Base-by-base conservation (phyloP, 2,329 filamentous ascomycete genomes). In the Fusarium avenaceum region DNA sequence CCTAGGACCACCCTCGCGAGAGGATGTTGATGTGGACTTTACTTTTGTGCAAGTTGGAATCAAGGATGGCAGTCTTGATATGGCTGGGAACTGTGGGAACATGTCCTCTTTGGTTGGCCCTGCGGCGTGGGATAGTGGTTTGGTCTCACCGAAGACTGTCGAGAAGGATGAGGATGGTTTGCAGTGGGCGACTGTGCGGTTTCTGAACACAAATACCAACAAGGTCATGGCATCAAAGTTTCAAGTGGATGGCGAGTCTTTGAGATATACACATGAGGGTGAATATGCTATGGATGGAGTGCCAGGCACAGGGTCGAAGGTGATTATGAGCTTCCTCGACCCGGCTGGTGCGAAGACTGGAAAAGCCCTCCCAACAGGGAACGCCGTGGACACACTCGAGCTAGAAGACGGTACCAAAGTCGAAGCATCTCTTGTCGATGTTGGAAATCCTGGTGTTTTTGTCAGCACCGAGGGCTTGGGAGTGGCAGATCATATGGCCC, bases 81-180 rank as follows among this genome's bases (percentile, higher is more conserved):
- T 87, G 71, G 87, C 88, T 0, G 88, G 90, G 24, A 93, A 92
- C 71, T 93, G 90, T 74, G 91, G 91, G n/a, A 93, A 93, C 75
- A 90, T 93, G 89, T 87, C 83, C 7, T 84, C 86, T 40, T 84
- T 87, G 0, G 84, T 93, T 45, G 91, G 90, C 0, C 90, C 91
- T 0, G 71, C 72, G 43, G 74, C 73, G 4, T 78, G 76, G 74
- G 78, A 80, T 49, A 65, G 70, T 61, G 76, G 75, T 13, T 53
- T 79, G 55, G 51, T 77, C 7, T 38, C 54, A 14, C 52, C 57
- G 1, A 63, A 63, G 10, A 33, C 42, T 8, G 57, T 67, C 13
- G 62, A 75, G 47, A 30, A 32, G 26, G 75, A 72, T 15, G 57
- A 53, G 1, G 54, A 71, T 20, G 76, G 75, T 4, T 74, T 76